These are phyloP conservation scores for Phytophthora litchii DNA, from an alignment of 352 stramenopile species.

Conservation along the genomic window DNA sequence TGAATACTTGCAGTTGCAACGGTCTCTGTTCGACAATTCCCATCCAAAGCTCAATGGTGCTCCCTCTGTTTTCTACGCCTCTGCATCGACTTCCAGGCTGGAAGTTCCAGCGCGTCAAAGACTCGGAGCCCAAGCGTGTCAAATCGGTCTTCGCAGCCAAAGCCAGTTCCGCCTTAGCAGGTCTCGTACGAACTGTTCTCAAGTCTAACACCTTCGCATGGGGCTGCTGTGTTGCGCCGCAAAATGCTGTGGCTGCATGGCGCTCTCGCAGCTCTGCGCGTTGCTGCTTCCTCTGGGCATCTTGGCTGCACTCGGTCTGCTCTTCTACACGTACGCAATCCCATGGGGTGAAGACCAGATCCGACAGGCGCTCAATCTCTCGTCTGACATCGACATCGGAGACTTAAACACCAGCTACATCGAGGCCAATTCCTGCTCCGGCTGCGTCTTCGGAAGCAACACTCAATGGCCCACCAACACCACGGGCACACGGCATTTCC, in stretches of 20 bases:
- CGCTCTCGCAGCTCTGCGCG: slow-evolving; percentile 70
- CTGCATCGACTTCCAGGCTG: slow-evolving; percentile 4
- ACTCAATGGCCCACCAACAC: slow-evolving; percentile 83
- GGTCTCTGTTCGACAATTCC: slow-evolving; percentile 12
- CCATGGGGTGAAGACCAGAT: slow-evolving; percentile 84
- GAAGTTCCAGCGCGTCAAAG: slow-evolving; percentile 3
- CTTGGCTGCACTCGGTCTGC: slow-evolving; percentile 55
- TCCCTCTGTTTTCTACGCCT: slow-evolving; percentile 12
- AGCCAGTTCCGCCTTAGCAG: slow-evolving; percentile 32
- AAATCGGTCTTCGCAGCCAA: slow-evolving; percentile 8
- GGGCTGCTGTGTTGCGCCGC: slow-evolving; percentile 55
- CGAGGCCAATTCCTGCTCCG: slow-evolving; percentile 74
- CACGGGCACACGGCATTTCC: slow-evolving; percentile 67
- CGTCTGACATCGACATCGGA: slow-evolving; percentile 52
- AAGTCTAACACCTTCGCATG: slow-evolving; percentile 23
- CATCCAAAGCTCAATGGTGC: slow-evolving; percentile 22
- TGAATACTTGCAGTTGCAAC: slow-evolving; percentile 10
- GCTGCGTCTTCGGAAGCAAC: slow-evolving; percentile 86
- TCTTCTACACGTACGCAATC: slow-evolving; percentile 75
- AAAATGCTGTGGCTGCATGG: slow-evolving; percentile 83
- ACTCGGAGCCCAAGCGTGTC: slow-evolving; percentile 5
- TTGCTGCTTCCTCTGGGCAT: slow-evolving; percentile 61
- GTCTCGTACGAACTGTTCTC: slow-evolving; percentile 3
- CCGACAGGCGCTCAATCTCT: slow-evolving; percentile 51
- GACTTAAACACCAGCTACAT: slow-evolving; percentile 57